Percentiles rank a stretch among this genome's conserved stretches.
Conservation (phyloP, 2,329 filamentous ascomycete species). For the Aspergillus quadrilineatus region DNA sequence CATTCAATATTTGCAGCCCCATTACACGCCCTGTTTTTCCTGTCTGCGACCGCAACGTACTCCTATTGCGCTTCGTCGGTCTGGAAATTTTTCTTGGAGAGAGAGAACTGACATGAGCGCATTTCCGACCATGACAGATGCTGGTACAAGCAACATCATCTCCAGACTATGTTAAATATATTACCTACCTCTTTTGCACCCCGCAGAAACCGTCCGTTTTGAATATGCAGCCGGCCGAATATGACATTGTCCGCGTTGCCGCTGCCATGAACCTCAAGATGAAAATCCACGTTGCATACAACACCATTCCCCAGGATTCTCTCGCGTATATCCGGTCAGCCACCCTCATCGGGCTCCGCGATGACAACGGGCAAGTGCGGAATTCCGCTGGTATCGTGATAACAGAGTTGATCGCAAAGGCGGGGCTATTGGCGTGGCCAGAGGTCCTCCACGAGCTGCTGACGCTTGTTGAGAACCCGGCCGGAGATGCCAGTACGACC, state of each 20-base stretch:
- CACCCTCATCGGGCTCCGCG: constrained; percentile 75
- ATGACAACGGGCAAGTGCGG: constrained; percentile 77
- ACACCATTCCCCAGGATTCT: constrained; percentile 70
- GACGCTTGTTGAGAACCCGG: constrained; percentile 70
- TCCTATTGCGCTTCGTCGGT: constrained; percentile 1
- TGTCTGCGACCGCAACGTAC: constrained; percentile 8
- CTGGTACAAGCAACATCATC: constrained; percentile 82
- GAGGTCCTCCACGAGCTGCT: constrained; percentile 83
- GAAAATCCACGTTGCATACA: constrained; percentile 74
- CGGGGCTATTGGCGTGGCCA: constrained; percentile 86
- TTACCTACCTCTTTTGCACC: constrained; percentile 84
- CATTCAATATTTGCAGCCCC: background rate
- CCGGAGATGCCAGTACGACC: constrained; percentile 65
- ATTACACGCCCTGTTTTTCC: background rate
- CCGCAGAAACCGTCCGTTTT: constrained; percentile 56
- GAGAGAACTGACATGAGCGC: constrained; percentile 19
- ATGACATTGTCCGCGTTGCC: constrained; percentile 74
- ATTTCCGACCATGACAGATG: constrained; percentile 62
- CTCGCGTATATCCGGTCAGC: constrained; percentile 76
- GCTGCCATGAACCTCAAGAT: constrained; percentile 96
- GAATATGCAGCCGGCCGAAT: constrained; percentile 63
- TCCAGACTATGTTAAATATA: constrained; percentile 95
- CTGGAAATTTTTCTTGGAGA: constrained; percentile 9
- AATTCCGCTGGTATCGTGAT: constrained; percentile 90
- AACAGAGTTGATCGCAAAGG: constrained; percentile 82